Evolutionary conservation across 1,139 yeast species (phyloP), one percentile per base, ranked within the genome.

Genomic region (Taphrina betulina): DNA sequence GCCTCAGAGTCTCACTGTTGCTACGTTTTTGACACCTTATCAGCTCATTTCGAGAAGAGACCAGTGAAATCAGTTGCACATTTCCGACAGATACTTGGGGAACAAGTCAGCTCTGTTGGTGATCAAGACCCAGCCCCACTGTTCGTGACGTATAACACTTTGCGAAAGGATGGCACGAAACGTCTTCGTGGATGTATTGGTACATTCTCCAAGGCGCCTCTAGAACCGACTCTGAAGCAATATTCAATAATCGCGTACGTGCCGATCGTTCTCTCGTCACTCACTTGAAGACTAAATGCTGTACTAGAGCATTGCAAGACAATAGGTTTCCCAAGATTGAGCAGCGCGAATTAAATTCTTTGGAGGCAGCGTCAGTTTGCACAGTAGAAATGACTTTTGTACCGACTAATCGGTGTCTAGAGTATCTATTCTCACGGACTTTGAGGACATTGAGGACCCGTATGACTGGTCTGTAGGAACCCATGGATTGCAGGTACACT

Each of bases 131-230:
- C 66, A 5, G 70, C 74, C 43, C 95, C 96, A 0, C 69, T 92
- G 34, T 92, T 92, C 70, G 83, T 92, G 31, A 90, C 97, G 0
- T 92, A 96, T 95, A 81, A 83, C 66, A 78, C 77, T 45, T 64
- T 71, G 46, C 69, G 26, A 20, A 14, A 63, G 5, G 63, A 60
- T 14, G 60, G 62, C 12, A 66, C 65, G 0, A 69, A 75, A 56
- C 71, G 74, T 16, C 72, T 92, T 50, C 75, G 97, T 53, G 98
- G 98, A 0, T 92, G 98, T 66, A 92, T 92, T 57, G 98, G 98
- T 0, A 90, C 96, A 0, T 90, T 92, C 67, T 69, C 71, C 14
- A 65, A 72, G 1, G 68, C 71, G 51, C 72, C 74, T 0, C 65
- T 86, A 7, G 81, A 76, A 24, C 58, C 66, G 0, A 96, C 95